phyloP scores from a whole-genome alignment of 345 rosid species.

The Sisymbrium altissimum region DNA sequence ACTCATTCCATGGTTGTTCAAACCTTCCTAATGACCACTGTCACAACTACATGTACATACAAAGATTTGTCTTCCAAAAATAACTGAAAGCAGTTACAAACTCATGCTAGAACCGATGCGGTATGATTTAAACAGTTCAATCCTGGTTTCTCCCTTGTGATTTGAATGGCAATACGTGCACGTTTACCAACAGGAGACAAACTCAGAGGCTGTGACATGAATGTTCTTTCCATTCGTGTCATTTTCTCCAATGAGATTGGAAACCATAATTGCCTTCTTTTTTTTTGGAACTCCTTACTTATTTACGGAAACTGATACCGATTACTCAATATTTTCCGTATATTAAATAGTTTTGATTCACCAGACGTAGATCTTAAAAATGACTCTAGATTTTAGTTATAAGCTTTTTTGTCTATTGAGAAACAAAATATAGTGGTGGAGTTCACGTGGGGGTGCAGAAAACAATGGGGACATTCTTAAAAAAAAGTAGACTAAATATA shows the following conservation, averaged over 20 bases:
- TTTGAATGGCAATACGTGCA: not conserved
- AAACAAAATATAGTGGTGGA: conserved; percentile 1
- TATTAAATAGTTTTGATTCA: not conserved
- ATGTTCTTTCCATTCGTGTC: not conserved
- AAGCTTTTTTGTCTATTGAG: not conserved
- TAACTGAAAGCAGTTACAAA: not conserved
- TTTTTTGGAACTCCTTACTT: too few species aligned
- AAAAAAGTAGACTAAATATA: not conserved
- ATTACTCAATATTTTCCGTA: too few species aligned
- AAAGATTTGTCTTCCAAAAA: not conserved
- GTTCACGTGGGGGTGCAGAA: conserved; percentile 20
- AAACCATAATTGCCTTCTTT: too few species aligned
- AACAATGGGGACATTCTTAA: not conserved
- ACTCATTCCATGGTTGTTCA: not conserved
- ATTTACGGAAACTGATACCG: too few species aligned
- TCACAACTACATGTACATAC: not conserved
- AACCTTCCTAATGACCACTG: not conserved
- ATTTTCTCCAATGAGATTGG: not conserved
- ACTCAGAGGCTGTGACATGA: not conserved
- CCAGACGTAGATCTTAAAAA: not conserved
- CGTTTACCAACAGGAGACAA: not conserved
- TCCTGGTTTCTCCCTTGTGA: not conserved
- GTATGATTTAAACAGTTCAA: not conserved
- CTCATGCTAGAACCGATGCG: not conserved
- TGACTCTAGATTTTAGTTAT: not conserved